These are phyloP conservation scores for Wickerhamiella galacta DNA, from an alignment of 805 yeast genomes.

Conservation along the genomic window DNA sequence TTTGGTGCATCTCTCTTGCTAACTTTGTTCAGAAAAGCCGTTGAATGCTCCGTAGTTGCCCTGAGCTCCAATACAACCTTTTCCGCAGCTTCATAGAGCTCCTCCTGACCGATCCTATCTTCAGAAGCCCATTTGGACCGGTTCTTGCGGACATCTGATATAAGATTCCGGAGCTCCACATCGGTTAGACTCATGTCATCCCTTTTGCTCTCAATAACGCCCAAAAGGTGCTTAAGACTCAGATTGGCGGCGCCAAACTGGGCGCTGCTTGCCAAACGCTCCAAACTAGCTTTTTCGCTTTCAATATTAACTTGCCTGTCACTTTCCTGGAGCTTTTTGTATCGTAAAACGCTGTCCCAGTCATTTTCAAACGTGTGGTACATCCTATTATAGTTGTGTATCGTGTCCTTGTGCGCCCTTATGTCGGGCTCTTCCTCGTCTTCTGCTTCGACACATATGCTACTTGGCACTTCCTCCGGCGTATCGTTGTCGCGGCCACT, in stretches of 20 bases:
- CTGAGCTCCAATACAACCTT: constrained; percentile 81
- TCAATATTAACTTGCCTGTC: constrained; percentile 42
- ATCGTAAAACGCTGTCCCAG: constrained; percentile 53
- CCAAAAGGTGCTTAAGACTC: constrained; percentile 63
- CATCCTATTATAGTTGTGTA: constrained; percentile 33
- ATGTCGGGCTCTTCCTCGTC: constrained; percentile 13
- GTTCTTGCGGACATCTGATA: constrained; percentile 85
- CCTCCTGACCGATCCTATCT: constrained; percentile 92
- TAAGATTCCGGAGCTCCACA: constrained; percentile 63
- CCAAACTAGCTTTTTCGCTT: constrained; percentile 10
- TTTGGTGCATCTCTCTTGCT: constrained; percentile 97
- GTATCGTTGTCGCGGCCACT: constrained; percentile 22
- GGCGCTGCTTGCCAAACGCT: constrained; percentile 21
- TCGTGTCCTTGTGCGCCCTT: constrained; percentile 19
- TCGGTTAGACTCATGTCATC: constrained; percentile 61
- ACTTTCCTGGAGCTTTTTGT: constrained; percentile 63
- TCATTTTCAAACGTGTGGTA: constrained; percentile 57
- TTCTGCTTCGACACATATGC: constrained; percentile 10
- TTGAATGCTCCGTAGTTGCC: constrained; percentile 88
- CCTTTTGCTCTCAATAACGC: constrained; percentile 61
- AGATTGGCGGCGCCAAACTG: constrained; percentile 58
- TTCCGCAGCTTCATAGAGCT: constrained; percentile 92
- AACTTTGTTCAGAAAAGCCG: constrained; percentile 90
- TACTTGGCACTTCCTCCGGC: constrained; percentile 14
- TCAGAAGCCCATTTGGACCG: constrained; percentile 97